Evolutionary conservation across 2,329 filamentous ascomycete genomes (phyloP).

Genomic region (Sclerotinia spermophila): DNA sequence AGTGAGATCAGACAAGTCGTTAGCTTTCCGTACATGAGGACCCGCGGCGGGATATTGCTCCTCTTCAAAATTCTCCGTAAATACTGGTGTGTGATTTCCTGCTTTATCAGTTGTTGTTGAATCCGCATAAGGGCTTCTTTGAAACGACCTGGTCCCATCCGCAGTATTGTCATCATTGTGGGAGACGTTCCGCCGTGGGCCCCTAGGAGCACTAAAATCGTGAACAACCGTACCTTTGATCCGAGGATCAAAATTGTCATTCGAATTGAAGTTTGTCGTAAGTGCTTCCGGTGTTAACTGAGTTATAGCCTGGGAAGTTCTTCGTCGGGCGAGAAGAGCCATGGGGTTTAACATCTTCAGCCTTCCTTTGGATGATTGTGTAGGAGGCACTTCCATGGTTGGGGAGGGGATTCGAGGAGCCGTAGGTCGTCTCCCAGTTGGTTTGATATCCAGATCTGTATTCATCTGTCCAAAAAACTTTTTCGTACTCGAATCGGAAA

Average conservation of each 20-base stretch:
- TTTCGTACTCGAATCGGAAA: constrained; percentile 21
- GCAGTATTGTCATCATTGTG: constrained; percentile 30
- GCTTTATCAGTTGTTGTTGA: constrained; percentile 26
- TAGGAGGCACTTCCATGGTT: constrained; percentile 29
- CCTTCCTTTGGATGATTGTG: constrained; percentile 31
- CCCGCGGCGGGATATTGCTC: constrained; percentile 40
- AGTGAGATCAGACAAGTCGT: constrained; percentile 36
- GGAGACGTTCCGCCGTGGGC: constrained; percentile 42
- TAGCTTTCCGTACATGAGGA: constrained; percentile 37
- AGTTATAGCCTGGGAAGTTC: constrained; percentile 35
- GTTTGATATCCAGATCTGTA: constrained; percentile 26
- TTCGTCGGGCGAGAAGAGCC: constrained; percentile 37
- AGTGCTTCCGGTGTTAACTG: constrained; percentile 32
- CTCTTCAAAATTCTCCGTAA: constrained; percentile 53
- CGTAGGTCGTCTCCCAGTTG: constrained; percentile 28
- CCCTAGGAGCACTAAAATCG: constrained; percentile 60
- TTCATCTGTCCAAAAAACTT: constrained; percentile 21
- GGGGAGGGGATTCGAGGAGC: constrained; percentile 32
- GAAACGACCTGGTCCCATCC: constrained; percentile 22
- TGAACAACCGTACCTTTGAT: constrained; percentile 63
- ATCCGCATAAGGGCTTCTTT: constrained; percentile 24
- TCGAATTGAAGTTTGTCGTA: constrained; percentile 32
- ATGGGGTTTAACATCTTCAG: constrained; percentile 41
- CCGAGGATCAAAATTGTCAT: constrained; percentile 54
- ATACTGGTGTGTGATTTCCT: constrained; percentile 50